Evolutionary conservation across 164 flowering plant genomes (phyloP), one percentile per base, ranked within the genome.

Genomic region (Dillenia suffruticosa): DNA sequence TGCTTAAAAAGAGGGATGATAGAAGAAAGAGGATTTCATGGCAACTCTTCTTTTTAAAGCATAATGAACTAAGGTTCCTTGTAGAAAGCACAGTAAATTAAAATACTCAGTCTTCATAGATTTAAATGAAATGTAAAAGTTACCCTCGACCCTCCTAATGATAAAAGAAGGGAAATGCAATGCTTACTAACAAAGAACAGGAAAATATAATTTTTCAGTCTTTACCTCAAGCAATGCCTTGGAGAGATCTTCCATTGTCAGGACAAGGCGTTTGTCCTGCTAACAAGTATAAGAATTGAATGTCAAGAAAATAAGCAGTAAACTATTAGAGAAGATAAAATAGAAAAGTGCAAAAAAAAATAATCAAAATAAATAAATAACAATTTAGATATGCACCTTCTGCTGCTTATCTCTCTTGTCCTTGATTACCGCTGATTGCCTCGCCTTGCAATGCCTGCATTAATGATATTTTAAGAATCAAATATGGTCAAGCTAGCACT

Each of bases 181-280:
- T 32, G 40, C 40, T 32, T 32, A 32, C 40, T 6, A 32, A 32
- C 40, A 32, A 32, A 4, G 4, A 32, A 32, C 40, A 32, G 40
- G 40, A 32, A 32, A 32, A 32, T 32, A 19, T 67, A 47, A 61
- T 49, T 10, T n/a, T 13, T 9, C 16, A 45, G 61, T 61, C 40
- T 32, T 69, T 80, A 93, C 98, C 95, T 94, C 99, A 26, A 69
- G 79, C 65, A 94, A 69, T 62, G 96, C 91, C 77, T 81, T 89
- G 43, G 97, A 89, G n/a, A 91, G 85, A 63, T 91, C 99, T 17
- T 94, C 99, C 97, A 91, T 91, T 16, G 96, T 86, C 84, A 94
- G 81, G 56, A 82, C 81, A 24, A 91, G 74, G 56, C 96, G 96
- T 67, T 94, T 94, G 60, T 94, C 99, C 97, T 93, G 84, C 57